Evolutionary conservation across 176 grass and related monocot species (phyloP).

Genomic region (Carex pumila): DNA sequence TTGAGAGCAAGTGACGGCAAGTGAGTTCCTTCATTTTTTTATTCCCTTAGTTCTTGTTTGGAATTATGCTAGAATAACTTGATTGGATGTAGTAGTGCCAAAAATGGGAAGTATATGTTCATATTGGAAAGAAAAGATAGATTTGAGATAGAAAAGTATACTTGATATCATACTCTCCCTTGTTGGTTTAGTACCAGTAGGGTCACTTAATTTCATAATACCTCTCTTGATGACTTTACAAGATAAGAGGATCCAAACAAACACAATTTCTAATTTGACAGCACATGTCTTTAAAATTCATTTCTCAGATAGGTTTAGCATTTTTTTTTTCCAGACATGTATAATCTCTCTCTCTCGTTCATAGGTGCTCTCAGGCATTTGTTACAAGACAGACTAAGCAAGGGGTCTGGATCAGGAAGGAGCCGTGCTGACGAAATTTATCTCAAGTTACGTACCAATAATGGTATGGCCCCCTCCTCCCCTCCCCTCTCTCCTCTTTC

Average conservation of each 20-base stretch:
- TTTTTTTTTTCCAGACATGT: not conserved
- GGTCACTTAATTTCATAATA: not conserved
- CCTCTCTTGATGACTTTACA: not conserved
- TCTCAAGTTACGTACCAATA: slow-evolving; percentile 71
- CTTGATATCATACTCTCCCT: not conserved
- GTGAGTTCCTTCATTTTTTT: slow-evolving; percentile 38
- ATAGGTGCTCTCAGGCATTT: slow-evolving; percentile 92
- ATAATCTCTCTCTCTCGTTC: not conserved
- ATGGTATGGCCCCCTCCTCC: slow-evolving; percentile 37
- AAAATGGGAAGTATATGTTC: not conserved
- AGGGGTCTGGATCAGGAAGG: slow-evolving; percentile 56
- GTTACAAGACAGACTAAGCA: slow-evolving; percentile 85
- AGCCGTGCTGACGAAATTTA: slow-evolving; percentile 45
- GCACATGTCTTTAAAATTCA: not conserved
- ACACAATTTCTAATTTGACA: not conserved
- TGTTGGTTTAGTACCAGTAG: not conserved
- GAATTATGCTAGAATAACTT: not conserved
- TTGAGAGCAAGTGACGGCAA: slow-evolving; percentile 91
- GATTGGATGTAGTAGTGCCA: not conserved
- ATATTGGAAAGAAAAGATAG: not conserved
- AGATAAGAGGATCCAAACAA: not conserved
- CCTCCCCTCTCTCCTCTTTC: not conserved
- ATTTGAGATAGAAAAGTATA: not conserved
- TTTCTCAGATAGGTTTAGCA: not conserved
- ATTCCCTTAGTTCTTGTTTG: not conserved